Percentiles rank a stretch among this genome's conserved stretches.
Conservation (phyloP, 2,329 filamentous ascomycete species). For the Aureobasidium zeae region DNA sequence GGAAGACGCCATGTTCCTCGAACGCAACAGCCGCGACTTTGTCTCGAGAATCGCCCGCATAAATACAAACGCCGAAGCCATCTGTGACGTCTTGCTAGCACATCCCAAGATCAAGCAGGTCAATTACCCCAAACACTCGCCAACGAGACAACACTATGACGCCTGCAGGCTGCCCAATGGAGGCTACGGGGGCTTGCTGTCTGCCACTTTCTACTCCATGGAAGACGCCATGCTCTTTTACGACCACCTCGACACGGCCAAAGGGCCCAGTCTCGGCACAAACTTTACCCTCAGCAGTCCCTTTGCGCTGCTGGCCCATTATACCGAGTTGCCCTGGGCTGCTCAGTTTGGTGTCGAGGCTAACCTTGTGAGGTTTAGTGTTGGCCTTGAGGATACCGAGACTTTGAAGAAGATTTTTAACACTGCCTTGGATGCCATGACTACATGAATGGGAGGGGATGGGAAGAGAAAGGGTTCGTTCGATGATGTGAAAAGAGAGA, state of each 20-base stretch:
- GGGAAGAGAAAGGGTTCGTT: too few relatives aligned
- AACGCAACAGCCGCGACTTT: constrained; percentile 93
- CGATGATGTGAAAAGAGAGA: too few relatives aligned
- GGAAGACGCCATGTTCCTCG: constrained; percentile 89
- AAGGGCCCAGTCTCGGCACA: constrained; percentile 89
- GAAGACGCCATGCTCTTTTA: constrained; percentile 72
- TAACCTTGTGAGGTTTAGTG: constrained; percentile 74
- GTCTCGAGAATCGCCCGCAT: constrained; percentile 70
- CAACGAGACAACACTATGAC: constrained; percentile 66
- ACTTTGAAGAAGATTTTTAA: constrained; percentile 57
- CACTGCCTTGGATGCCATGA: constrained; percentile 57
- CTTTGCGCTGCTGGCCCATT: constrained; percentile 87
- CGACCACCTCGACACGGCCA: constrained; percentile 76
- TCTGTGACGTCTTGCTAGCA: constrained; percentile 59
- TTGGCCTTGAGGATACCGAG: constrained; percentile 72
- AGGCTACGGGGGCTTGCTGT: constrained; percentile 85
- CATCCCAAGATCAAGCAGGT: constrained; percentile 56
- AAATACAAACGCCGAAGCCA: constrained; percentile 74
- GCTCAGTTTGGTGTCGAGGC: constrained; percentile 70
- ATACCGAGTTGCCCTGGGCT: constrained; percentile 85
- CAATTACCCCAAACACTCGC: constrained; percentile 76
- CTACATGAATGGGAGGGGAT: too few relatives aligned
- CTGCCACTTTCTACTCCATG: constrained; percentile 64
- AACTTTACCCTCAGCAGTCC: constrained; percentile 88
- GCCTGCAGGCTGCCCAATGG: constrained; percentile 61